Evolutionary conservation across 495 filamentous ascomycete genomes (phyloP).

Genomic region (Pyronema omphalodes): DNA sequence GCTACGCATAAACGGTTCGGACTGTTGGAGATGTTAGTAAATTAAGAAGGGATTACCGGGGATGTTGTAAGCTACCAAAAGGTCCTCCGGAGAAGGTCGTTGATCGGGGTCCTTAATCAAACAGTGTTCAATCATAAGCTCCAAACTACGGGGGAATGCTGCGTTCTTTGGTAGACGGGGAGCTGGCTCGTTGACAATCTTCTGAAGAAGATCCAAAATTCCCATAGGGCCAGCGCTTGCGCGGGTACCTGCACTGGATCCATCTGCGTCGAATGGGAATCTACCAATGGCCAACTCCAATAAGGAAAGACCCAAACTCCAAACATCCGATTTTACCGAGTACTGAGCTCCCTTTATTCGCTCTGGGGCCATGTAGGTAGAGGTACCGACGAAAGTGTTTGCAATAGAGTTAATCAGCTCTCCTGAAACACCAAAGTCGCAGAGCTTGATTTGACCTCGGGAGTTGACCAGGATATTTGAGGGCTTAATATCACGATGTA

Average conservation of each 20-base stretch:
- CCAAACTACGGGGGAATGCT: constrained; percentile 82
- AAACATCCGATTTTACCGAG: constrained; percentile 95
- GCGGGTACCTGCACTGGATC: constrained; percentile 46
- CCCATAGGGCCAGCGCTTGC: constrained; percentile 65
- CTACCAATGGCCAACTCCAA: constrained; percentile 95
- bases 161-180: constrained; percentile 89
- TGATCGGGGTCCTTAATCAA: constrained; percentile 70
- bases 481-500: constrained; percentile 97
- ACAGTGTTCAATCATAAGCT: constrained; percentile 94
- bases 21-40: constrained; percentile 7
- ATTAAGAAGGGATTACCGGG: constrained; percentile 21
- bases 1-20: constrained; percentile 23
- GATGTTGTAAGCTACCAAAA: constrained; percentile 27
- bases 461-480: constrained; percentile 95
- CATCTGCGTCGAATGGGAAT: constrained; percentile 74
- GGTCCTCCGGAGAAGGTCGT: constrained; percentile 77
- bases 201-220: constrained; percentile 87
- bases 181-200: constrained; percentile 91
- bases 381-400: constrained; percentile 94
- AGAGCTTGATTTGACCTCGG: constrained; percentile 83
- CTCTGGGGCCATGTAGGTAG: constrained; percentile 97
- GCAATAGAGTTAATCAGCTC: constrained; percentile 94
- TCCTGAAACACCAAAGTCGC: constrained; percentile 92
- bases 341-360: constrained; percentile 92
- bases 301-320: constrained; percentile 89